A percentile compares a stretch with the other conserved stretches of the same genome.
Conservation (phyloP, 78 protist species). For the Cavenderia fasciculata region DNA sequence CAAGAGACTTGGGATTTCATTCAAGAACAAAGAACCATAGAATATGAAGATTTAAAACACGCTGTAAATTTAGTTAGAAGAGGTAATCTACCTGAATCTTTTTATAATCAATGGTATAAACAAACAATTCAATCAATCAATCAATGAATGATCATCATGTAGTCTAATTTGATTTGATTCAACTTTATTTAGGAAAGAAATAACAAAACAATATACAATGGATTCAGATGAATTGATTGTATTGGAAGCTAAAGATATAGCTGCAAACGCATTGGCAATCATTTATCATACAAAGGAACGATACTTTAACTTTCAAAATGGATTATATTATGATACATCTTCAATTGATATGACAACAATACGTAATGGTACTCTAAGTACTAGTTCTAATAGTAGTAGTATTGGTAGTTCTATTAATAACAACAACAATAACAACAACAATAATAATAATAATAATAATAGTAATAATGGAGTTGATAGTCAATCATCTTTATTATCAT, state of each 20-base stretch:
- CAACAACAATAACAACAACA: neutral
- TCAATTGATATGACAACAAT: neutral
- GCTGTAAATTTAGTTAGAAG: slow-evolving; percentile 6
- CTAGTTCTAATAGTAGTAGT: neutral
- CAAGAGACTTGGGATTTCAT: slow-evolving; percentile 73
- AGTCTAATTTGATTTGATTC: too few relatives aligned
- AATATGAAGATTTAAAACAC: slow-evolving; percentile 40
- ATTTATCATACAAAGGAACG: slow-evolving; percentile 60
- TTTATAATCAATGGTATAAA: slow-evolving; percentile 15
- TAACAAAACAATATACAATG: slow-evolving; percentile 6
- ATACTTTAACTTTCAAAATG: slow-evolving; percentile 62
- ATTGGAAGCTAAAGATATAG: slow-evolving; percentile 13
- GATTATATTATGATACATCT: slow-evolving; percentile 12
- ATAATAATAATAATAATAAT: neutral
- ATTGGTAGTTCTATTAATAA: neutral
- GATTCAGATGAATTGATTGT: slow-evolving; percentile 38
- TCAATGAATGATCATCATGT: too few relatives aligned
- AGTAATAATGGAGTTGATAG: too few relatives aligned
- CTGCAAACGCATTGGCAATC: slow-evolving; percentile 43
- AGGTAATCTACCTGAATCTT: neutral
- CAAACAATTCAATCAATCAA: too few relatives aligned
- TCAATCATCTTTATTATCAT: too few relatives aligned
- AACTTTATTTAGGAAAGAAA: slow-evolving; percentile 47
- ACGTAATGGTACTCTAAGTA: neutral
- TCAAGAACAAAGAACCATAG: slow-evolving; percentile 34